These are phyloP conservation scores for Nectriaceae sp. DNA, from an alignment of 2,329 filamentous ascomycete genomes.

Conservation along the genomic window DNA sequence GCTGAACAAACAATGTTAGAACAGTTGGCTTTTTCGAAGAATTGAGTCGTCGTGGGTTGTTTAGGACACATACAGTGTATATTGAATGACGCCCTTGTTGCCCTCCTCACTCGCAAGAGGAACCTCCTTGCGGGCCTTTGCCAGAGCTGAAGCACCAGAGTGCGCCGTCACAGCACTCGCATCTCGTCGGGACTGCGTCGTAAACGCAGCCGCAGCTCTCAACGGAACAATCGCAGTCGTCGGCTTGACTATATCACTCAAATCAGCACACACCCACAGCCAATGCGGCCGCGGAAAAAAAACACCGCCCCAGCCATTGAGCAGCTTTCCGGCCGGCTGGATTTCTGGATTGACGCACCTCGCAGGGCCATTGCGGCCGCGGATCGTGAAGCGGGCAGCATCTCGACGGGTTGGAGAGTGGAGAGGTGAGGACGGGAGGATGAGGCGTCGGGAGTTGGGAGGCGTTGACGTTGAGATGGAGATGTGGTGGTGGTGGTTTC, in stretches of 20 bases:
- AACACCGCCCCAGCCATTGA: constrained; percentile 21
- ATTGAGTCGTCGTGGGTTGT: not conserved
- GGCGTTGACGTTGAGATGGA: constrained; percentile 29
- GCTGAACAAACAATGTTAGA: constrained; percentile 40
- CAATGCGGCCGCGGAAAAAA: constrained; percentile 9
- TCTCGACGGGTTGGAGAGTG: constrained; percentile 30
- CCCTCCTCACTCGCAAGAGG: constrained; percentile 76
- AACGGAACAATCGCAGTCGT: constrained; percentile 63
- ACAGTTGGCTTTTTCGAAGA: not conserved
- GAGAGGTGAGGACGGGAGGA: constrained; percentile 21
- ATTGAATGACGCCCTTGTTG: constrained; percentile 81
- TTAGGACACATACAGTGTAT: constrained; percentile 70
- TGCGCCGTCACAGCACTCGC: constrained; percentile 59
- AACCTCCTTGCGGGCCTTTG: constrained; percentile 68
- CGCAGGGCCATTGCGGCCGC: constrained; percentile 54
- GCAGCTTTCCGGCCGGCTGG: not conserved
- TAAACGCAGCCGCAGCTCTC: constrained; percentile 62
- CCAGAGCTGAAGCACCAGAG: constrained; percentile 53
- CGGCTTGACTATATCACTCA: constrained; percentile 61
- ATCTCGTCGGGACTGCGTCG: constrained; percentile 67
- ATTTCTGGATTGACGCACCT: constrained; percentile 39
- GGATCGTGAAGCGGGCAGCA: constrained; percentile 53
- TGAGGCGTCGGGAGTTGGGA: constrained; percentile 17
- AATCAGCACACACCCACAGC: constrained; percentile 6
- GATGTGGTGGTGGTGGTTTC: constrained; percentile 19